Base-by-base conservation (phyloP, 441 rosid species). In the Brassica hybrid region DNA sequence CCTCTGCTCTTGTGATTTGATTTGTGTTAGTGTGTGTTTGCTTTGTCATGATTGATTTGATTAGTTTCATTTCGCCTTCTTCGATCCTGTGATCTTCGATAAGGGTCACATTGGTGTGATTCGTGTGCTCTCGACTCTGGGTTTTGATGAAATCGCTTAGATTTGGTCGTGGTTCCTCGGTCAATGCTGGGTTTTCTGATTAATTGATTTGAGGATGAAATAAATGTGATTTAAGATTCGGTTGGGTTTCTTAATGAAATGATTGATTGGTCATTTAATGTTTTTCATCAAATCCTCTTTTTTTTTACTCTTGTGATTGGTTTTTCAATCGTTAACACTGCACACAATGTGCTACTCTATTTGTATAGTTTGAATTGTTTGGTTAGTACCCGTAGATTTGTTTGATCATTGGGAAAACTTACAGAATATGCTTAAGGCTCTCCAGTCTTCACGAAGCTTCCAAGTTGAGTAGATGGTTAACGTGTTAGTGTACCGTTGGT, bases 401-500 rank as follows among this genome's bases (percentile, higher is more conserved):
- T 67, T 62, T 50, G 43, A 36, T 21, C 27, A 67, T 19, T 48
- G n/a, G n/a, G 2, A 3, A 9, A n/a, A 7, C 6, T 60, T 43
- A 16, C 27, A n/a, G n/a, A n/a, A n/a, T n/a, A n/a, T n/a, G n/a
- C n/a, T 57, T 19, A 7, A 21, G 18, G 4, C 16, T n/a, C 18
- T 27, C 4, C 63, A 52, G 11, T 34, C 10, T 21, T 36, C 57
- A 19, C 50, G 10, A 18, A 61, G 45, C 63, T 66, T 67, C 1
- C 11, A 23, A 50, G 21, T 48, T 11, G 5, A 50, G 25, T 34
- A 21, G 34, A 62, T n/a, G 10, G 43, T 69, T 19, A 4, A 34
- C 17, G 25, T 72, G 69, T 30, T 43, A 71, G 11, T 82, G 59
- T 65, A 59, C 59, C 61, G 3, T n/a, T 65, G 41, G 25, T 58